These are phyloP conservation scores for Pyrus pyrifolia DNA, from an alignment of 306 rosid genomes.

Conservation along the genomic window DNA sequence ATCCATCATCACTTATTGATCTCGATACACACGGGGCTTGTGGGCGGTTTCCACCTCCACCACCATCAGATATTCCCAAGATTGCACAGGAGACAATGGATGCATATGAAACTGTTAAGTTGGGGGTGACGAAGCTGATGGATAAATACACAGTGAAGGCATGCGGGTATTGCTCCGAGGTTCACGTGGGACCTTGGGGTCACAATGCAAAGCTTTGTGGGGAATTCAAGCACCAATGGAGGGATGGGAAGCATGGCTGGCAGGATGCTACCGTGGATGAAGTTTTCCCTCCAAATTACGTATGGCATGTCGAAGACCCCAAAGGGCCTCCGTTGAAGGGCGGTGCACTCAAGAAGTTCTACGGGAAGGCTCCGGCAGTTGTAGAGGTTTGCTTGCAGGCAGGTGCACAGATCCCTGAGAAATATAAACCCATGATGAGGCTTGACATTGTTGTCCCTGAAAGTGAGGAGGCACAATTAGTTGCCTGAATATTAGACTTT, in stretches of 20 bases:
- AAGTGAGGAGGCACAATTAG: conserved; percentile 56
- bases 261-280: conserved; percentile 84
- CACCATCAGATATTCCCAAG: conserved; percentile 40
- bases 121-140: conserved; percentile 72
- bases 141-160: conserved; percentile 81
- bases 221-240: conserved; percentile 95
- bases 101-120: conserved; percentile 59
- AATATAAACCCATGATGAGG: conserved; percentile 90
- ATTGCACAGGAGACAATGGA: conserved; percentile 74
- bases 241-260: conserved; percentile 99
- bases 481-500: conserved; percentile 31
- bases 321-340: conserved; percentile 61
- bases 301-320: conserved; percentile 84
- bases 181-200: conserved; percentile 99
- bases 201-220: conserved; percentile 95
- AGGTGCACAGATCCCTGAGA: conserved; percentile 60
- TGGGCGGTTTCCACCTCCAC: conserved; percentile 56
- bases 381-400: conserved; percentile 90
- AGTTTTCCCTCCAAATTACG: conserved; percentile 81
- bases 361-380: conserved; percentile 90
- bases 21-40: conserved; percentile 68
- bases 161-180: conserved; percentile 95
- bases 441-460: conserved; percentile 88
- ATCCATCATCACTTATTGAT: conserved; percentile 44
- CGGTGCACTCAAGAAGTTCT: conserved; percentile 55